A percentile compares a stretch with the other conserved stretches of the same genome.
Evolutionary conservation across 2,329 filamentous ascomycete genomes (phyloP).

Genomic region (Clonostachys sp.): DNA sequence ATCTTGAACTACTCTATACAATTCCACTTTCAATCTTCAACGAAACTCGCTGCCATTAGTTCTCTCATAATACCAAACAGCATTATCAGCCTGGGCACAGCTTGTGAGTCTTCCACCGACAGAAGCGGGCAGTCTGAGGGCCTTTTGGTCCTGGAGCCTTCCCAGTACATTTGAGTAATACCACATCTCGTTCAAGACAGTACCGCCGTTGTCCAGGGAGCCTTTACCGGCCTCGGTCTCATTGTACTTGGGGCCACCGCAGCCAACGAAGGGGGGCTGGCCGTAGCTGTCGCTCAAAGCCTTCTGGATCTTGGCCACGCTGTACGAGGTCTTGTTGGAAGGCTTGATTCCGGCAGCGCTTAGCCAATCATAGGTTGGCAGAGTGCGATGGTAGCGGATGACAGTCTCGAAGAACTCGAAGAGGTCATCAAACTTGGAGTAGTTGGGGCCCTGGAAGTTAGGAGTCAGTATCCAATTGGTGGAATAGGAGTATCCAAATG

Average conservation of each 20-base stretch:
- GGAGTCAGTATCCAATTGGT: not conserved
- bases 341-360: conserved; percentile 46
- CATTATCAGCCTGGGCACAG: conserved; percentile 48
- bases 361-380: conserved; percentile 61
- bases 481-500: not conserved
- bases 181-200: conserved; percentile 58
- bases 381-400: conserved; percentile 49
- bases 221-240: conserved; percentile 51
- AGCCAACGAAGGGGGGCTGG: conserved; percentile 55
- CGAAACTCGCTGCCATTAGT: conserved; percentile 20
- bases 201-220: conserved; percentile 49
- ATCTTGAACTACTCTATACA: no score
- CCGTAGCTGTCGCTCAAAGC: conserved; percentile 46
- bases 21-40: no score
- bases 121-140: conserved; percentile 35
- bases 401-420: conserved; percentile 60
- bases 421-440: conserved; percentile 52
- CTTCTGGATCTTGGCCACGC: conserved; percentile 43
- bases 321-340: conserved; percentile 53
- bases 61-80: conserved; percentile 51
- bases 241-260: conserved; percentile 56
- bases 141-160: conserved; percentile 45
- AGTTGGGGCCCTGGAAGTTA: conserved; percentile 37
- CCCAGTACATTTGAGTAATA: conserved; percentile 61
- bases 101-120: conserved; percentile 40